These are phyloP conservation scores for Chaetomium tenue DNA, from an alignment of 495 filamentous ascomycete species.

Conservation along the genomic window DNA sequence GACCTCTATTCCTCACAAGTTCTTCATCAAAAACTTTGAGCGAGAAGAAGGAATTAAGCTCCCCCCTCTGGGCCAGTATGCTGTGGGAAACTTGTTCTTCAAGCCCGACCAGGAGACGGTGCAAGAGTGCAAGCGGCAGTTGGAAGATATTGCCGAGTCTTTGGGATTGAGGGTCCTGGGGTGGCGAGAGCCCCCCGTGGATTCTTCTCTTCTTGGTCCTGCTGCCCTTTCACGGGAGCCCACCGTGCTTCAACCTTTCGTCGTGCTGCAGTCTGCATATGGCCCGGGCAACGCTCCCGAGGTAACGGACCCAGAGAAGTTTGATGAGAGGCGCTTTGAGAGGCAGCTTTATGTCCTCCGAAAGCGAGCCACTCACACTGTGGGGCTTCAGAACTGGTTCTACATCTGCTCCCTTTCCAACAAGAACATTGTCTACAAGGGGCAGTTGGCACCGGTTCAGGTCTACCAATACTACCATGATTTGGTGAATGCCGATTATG, in stretches of 20 bases:
- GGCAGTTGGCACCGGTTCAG: slow-evolving; percentile 90
- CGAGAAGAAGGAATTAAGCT: slow-evolving; percentile 82
- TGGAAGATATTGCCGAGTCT: slow-evolving; percentile 87
- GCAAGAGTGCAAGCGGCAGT: slow-evolving; percentile 79
- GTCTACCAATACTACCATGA: slow-evolving; percentile 99
- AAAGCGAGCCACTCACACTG: slow-evolving; percentile 90
- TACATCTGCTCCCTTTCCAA: slow-evolving; percentile 97
- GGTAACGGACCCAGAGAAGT: slow-evolving; percentile 71
- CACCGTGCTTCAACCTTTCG: slow-evolving; percentile 91
- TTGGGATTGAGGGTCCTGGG: slow-evolving; percentile 88
- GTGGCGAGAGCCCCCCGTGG: slow-evolving; percentile 93
- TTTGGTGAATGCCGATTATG: slow-evolving; percentile 94
- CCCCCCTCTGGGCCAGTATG: slow-evolving; percentile 89
- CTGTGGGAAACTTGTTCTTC: slow-evolving; percentile 97
- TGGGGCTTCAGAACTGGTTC: slow-evolving; percentile 98
- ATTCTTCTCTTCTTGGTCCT: slow-evolving; percentile 89
- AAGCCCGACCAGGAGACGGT: slow-evolving; percentile 89
- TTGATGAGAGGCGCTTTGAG: slow-evolving; percentile 86
- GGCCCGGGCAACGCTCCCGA: slow-evolving; percentile 81
- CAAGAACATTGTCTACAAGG: slow-evolving; percentile 99
- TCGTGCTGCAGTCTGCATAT: slow-evolving; percentile 84
- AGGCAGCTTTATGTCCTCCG: slow-evolving; percentile 90
- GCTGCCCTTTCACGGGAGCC: slow-evolving; percentile 93
- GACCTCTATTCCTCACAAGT: slow-evolving; percentile 98
- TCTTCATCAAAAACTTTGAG: slow-evolving; percentile 98